Evolutionary conservation across 495 filamentous ascomycete genomes (phyloP).

Genomic region (Ramalina intermedia): DNA sequence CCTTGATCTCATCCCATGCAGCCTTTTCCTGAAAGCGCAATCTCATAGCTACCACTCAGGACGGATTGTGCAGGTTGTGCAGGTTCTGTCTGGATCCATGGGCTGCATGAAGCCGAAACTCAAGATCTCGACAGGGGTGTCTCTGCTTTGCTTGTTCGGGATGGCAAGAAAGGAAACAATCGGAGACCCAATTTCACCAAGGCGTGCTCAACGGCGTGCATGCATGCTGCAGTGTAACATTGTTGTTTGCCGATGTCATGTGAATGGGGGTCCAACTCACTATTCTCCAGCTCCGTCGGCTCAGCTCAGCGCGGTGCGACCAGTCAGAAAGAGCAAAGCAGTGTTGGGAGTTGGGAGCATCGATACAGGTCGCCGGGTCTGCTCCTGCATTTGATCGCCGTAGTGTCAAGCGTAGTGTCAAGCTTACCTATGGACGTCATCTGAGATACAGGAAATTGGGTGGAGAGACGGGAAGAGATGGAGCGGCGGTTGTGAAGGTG

Average conservation of each 20-base stretch:
- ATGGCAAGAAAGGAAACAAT: no score
- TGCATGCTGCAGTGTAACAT: slow-evolving; percentile 18
- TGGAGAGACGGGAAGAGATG: no score
- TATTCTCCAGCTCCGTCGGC: not conserved
- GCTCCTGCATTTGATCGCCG: no score
- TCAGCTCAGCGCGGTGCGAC: no score
- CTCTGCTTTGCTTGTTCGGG: not conserved
- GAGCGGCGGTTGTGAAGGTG: no score
- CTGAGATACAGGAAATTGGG: no score
- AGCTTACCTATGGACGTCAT: no score
- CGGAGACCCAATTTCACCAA: not conserved
- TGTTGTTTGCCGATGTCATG: slow-evolving; percentile 1
- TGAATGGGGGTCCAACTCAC: not conserved
- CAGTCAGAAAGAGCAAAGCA: no score
- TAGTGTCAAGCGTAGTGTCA: no score
- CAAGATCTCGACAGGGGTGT: slow-evolving; percentile 1
- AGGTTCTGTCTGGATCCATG: no score
- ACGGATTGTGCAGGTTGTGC: not conserved
- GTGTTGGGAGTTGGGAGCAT: no score
- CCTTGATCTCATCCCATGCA: not conserved
- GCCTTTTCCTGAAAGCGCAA: not conserved
- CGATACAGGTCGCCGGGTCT: no score
- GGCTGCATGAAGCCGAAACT: not conserved
- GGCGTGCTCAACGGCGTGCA: not conserved
- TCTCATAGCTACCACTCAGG: not conserved